Evolutionary conservation across 2,329 filamentous ascomycete genomes (phyloP), one percentile per base, ranked within the genome.

Genomic region (Fusarium duplospermum): DNA sequence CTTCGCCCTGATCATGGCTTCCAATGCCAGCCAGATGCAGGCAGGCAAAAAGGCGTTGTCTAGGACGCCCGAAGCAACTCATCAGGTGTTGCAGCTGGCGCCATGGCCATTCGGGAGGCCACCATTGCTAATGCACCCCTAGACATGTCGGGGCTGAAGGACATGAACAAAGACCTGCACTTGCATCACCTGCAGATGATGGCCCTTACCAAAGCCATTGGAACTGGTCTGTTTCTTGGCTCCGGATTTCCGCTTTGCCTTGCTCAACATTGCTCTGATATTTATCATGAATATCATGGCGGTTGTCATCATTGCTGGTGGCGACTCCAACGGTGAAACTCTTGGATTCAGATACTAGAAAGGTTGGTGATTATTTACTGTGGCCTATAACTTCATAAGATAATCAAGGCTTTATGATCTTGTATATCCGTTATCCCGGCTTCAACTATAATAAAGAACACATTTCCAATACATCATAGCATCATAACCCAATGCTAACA

Each of bases 211-310:
- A n/a, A n/a, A 9, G 11, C n/a, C n/a, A 35, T 35, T 14, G n/a
- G 29, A 8, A 56, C n/a, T 14, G n/a, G 29, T 6, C n/a, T 56
- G 11, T 56, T 35, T n/a, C 50, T 35, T 2, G 11, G 50, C 11
- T 35, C 29, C 3, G 29, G 29, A 69, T 38, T 69, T 69, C 16
- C 35, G 54, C n/a, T 62, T 61, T 38, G 59, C 66, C 7, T n/a
- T 66, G 0, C 29, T 69, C 6, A 56, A 67, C 16, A 69, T 67
- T 16, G 35, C 56, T 14, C 57, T 69, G 22, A 57, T 67, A 42
- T 29, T 69, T 14, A 50, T 56, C 36, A 24, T 67, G 31, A 69
- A 67, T 1, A 36, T 57, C 29, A 35, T 24, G 29, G 31, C 31
- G 7, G 20, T 36, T 14, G 13, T 24, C 11, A 57, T 57, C 11